Evolutionary conservation across 495 filamentous ascomycete genomes (phyloP).

Genomic region (Talaromyces borbonicus): DNA sequence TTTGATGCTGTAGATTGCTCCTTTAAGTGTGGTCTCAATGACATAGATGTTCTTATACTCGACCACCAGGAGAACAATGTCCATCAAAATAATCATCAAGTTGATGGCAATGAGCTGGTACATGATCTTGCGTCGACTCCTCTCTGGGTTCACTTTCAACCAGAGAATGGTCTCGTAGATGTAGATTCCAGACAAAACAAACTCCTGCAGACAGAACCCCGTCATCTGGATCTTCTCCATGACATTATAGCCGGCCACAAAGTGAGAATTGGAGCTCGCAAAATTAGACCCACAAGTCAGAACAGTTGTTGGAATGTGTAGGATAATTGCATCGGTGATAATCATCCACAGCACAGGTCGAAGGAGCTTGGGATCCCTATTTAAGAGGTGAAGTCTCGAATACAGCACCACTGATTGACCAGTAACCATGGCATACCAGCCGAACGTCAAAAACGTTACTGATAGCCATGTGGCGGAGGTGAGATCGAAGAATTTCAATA

Average conservation of each 20-base stretch:
- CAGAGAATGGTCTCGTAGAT: slow-evolving; percentile 45
- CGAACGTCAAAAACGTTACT: slow-evolving; percentile 39
- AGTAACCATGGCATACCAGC: slow-evolving; percentile 57
- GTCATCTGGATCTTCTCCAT: slow-evolving; percentile 59
- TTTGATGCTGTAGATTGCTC: slow-evolving; percentile 54
- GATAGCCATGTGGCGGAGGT: slow-evolving; percentile 28
- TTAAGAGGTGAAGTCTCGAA: slow-evolving; percentile 56
- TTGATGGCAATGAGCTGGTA: slow-evolving; percentile 51
- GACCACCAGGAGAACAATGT: slow-evolving; percentile 44
- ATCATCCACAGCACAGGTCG: slow-evolving; percentile 49
- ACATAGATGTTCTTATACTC: slow-evolving; percentile 48
- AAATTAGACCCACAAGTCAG: slow-evolving; percentile 49
- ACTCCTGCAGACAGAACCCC: slow-evolving; percentile 52
- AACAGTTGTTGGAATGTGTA: slow-evolving; percentile 48
- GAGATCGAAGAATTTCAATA: slow-evolving; percentile 50
- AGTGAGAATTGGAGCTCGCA: slow-evolving; percentile 10
- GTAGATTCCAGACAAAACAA: slow-evolving; percentile 50
- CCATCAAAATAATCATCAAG: slow-evolving; percentile 44
- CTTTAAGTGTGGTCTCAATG: slow-evolving; percentile 51
- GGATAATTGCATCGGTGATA: slow-evolving; percentile 40
- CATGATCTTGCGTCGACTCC: slow-evolving; percentile 42
- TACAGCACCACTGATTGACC: slow-evolving; percentile 59
- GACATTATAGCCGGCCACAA: slow-evolving; percentile 38
- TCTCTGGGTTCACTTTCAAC: slow-evolving; percentile 34
- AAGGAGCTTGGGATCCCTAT: slow-evolving; percentile 38